phyloP scores from a whole-genome alignment of 371 early-diverging fungal species.

The Mortierella sp. region DNA sequence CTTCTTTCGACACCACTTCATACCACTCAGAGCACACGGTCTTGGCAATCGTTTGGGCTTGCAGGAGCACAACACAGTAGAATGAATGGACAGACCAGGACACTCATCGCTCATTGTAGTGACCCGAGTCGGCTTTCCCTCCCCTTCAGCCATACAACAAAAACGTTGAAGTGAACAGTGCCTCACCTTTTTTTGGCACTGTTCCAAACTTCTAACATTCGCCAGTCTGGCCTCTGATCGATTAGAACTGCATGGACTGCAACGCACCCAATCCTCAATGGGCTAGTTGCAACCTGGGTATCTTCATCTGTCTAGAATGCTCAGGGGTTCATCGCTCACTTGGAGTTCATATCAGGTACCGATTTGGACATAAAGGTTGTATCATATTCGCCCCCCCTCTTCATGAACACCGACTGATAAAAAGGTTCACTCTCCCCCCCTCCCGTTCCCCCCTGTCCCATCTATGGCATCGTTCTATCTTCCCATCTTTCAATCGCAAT shows the following conservation, averaged over 20 bases:
- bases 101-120: too few species aligned
- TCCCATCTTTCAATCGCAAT: not conserved
- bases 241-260: slow-evolving; percentile 84
- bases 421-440: not conserved
- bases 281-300: slow-evolving; percentile 96
- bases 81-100: too few species aligned
- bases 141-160: too few species aligned
- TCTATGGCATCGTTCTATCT: too few species aligned
- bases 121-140: too few species aligned
- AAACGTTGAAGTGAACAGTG: too few species aligned
- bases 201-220: not conserved
- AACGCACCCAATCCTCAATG: slow-evolving; percentile 88
- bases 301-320: slow-evolving; percentile 97
- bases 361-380: not conserved
- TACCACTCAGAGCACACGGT: too few species aligned
- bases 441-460: not conserved
- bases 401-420: too few species aligned
- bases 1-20: too few species aligned
- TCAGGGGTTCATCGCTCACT: slow-evolving; percentile 93
- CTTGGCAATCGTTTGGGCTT: too few species aligned
- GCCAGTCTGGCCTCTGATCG: not conserved
- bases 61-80: too few species aligned
- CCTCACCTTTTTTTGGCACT: not conserved
- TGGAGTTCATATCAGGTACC: slow-evolving; percentile 92
- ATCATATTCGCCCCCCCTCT: not conserved